phyloP scores from a whole-genome alignment of 148 eudicot genomes.

The Vaccinium corymbosum region DNA sequence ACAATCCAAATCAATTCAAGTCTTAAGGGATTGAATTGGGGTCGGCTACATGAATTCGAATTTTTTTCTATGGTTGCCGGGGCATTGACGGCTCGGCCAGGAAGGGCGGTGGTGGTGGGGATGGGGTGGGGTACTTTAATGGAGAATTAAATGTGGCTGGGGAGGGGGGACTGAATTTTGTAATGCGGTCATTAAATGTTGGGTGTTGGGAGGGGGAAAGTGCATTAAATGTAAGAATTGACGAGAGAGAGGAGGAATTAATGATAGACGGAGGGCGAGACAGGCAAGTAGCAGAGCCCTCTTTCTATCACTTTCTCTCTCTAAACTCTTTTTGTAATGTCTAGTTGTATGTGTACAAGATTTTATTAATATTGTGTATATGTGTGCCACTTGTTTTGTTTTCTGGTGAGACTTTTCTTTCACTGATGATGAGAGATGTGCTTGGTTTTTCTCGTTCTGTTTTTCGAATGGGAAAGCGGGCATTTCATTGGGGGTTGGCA shows the following conservation, averaged over 20 bases:
- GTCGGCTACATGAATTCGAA: no score
- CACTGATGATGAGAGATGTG: neutral
- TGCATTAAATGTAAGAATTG: slow-evolving; percentile 25
- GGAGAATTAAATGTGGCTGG: slow-evolving; percentile 27
- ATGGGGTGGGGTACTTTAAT: slow-evolving; percentile 29
- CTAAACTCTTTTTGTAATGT: neutral
- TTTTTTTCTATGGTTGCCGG: neutral
- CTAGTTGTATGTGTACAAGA: neutral
- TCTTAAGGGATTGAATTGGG: no score
- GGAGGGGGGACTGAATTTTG: slow-evolving; percentile 8
- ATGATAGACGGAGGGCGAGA: slow-evolving; percentile 5
- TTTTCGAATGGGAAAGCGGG: neutral
- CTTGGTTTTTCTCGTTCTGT: neutral
- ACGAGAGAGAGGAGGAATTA: neutral
- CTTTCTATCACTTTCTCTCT: neutral
- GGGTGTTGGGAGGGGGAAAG: neutral
- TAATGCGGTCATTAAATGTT: slow-evolving; percentile 34
- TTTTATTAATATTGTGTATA: neutral
- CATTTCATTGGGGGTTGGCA: neutral
- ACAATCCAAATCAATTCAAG: no score
- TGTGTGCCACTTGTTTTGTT: no score
- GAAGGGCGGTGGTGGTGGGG: neutral
- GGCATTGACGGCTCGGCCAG: no score
- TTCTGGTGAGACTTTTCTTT: neutral
- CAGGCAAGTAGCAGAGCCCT: neutral